A percentile compares a stretch with the other conserved stretches of the same genome.
These are phyloP conservation scores for Hortaea werneckii DNA, from an alignment of 2,329 filamentous ascomycete species.

Conservation along the genomic window DNA sequence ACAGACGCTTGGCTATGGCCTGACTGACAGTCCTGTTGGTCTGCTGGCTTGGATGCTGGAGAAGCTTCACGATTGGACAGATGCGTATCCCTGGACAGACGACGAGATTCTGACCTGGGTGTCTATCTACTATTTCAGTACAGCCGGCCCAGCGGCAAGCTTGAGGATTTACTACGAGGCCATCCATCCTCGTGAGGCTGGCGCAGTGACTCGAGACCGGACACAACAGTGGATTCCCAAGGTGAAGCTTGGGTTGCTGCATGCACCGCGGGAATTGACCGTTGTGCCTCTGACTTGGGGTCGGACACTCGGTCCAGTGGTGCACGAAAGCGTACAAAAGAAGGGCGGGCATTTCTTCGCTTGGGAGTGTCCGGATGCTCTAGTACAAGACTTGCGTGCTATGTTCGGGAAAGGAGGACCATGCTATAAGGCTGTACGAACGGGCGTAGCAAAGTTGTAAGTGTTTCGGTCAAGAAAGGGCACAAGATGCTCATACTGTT, in stretches of 20 bases:
- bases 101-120: slow-evolving; percentile 70
- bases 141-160: slow-evolving; percentile 57
- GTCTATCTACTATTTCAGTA: slow-evolving; percentile 61
- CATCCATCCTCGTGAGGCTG: slow-evolving; percentile 28
- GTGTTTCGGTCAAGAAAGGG: background rate
- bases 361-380: slow-evolving; percentile 42
- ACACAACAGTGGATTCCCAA: slow-evolving; percentile 34
- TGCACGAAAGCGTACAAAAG: slow-evolving; percentile 42
- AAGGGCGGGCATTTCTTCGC: slow-evolving; percentile 51
- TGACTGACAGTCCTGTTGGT: slow-evolving; percentile 60
- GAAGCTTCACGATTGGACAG: slow-evolving; percentile 64
- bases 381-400: slow-evolving; percentile 41
- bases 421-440: slow-evolving; percentile 8
- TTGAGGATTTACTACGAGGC: slow-evolving; percentile 64
- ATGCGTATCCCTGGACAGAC: slow-evolving; percentile 61
- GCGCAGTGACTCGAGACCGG: slow-evolving; percentile 20
- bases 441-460: slow-evolving; percentile 4
- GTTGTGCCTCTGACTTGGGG: slow-evolving; percentile 48
- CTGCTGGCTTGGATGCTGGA: slow-evolving; percentile 72
- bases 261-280: slow-evolving; percentile 50
- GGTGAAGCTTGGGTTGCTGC: slow-evolving; percentile 43
- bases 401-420: slow-evolving; percentile 44
- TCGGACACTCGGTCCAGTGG: slow-evolving; percentile 48
- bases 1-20: slow-evolving; percentile 59
- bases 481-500: background rate